phyloP scores from a whole-genome alignment of 345 rosid species.

The Populus pruinosa region DNA sequence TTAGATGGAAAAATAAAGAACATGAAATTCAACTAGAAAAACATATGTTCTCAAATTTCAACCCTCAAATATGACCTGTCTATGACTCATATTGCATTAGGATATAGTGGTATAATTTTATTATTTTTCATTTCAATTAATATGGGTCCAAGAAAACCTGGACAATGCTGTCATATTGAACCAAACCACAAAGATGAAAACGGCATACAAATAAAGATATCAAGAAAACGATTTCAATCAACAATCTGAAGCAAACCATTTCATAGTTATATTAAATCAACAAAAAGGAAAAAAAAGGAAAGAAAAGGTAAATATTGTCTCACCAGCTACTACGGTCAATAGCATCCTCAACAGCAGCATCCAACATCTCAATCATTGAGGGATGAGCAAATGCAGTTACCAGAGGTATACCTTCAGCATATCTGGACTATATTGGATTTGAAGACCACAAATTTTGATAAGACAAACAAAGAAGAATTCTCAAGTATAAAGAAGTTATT shows the following conservation, averaged over 20 bases:
- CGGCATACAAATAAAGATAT: not conserved
- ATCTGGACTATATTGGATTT: constrained; percentile 77
- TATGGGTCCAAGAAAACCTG: not conserved
- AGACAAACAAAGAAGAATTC: constrained; percentile 24
- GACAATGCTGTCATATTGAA: not conserved
- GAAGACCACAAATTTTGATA: constrained; percentile 37
- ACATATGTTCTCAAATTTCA: not conserved
- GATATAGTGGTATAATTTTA: not conserved
- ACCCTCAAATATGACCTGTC: not conserved
- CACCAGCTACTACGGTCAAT: constrained; percentile 86
- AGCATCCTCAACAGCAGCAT: constrained; percentile 81
- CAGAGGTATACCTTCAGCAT: constrained; percentile 81
- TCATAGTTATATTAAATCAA: not conserved
- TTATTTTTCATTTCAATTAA: not conserved
- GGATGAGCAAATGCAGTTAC: constrained; percentile 73
- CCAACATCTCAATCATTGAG: constrained; percentile 86
- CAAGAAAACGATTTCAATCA: not conserved
- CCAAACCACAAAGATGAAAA: not conserved
- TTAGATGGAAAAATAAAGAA: not conserved
- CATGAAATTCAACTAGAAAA: not conserved
- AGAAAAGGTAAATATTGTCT: constrained; percentile 20
- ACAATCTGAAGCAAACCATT: not conserved
- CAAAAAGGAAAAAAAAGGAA: not conserved
- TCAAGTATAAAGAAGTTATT: constrained; percentile 2
- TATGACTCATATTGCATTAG: not conserved